Evolutionary conservation across 352 stramenopile species (phyloP).

Genomic region (Halophytophthora polymorphica): DNA sequence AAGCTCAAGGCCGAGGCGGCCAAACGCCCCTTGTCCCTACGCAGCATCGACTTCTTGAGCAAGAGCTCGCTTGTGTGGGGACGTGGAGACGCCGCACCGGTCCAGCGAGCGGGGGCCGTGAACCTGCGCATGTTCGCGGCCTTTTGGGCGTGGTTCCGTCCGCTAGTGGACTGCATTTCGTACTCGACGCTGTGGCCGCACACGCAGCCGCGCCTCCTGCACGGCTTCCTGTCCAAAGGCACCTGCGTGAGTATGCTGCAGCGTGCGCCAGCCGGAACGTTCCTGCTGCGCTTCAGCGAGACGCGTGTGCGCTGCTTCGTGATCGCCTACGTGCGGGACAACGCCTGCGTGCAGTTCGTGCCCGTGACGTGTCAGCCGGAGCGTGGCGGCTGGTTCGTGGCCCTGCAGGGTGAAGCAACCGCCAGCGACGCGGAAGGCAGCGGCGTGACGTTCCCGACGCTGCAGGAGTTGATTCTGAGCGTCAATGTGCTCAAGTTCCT

Average conservation of each 20-base stretch:
- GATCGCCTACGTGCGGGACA: constrained; percentile 65
- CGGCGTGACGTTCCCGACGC: constrained; percentile 53
- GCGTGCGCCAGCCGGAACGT: constrained; percentile 62
- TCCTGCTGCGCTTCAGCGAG: constrained; percentile 79
- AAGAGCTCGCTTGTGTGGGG: constrained; percentile 77
- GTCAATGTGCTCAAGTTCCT: constrained; percentile 78
- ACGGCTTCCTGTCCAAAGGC: constrained; percentile 84
- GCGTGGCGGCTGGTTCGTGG: constrained; percentile 51
- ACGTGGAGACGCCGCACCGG: constrained; percentile 23
- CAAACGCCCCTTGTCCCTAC: constrained; percentile 57
- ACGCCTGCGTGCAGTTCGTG: constrained; percentile 70
- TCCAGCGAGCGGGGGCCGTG: constrained; percentile 39
- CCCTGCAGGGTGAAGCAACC: constrained; percentile 40
- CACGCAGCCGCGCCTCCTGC: constrained; percentile 74
- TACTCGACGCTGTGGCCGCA: constrained; percentile 60
- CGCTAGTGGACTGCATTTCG: constrained; percentile 62
- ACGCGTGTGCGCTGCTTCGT: constrained; percentile 62
- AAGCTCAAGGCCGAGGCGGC: constrained; percentile 66
- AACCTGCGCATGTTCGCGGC: constrained; percentile 62
- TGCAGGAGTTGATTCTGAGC: constrained; percentile 73
- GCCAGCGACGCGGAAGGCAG: constrained; percentile 12
- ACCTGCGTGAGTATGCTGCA: constrained; percentile 73
- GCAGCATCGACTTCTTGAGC: constrained; percentile 76
- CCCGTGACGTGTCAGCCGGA: constrained; percentile 54
- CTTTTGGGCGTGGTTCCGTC: constrained; percentile 77